Evolutionary conservation across 352 stramenopile genomes (phyloP), one percentile per base, ranked within the genome.

Genomic region (Detonula confervacea): DNA sequence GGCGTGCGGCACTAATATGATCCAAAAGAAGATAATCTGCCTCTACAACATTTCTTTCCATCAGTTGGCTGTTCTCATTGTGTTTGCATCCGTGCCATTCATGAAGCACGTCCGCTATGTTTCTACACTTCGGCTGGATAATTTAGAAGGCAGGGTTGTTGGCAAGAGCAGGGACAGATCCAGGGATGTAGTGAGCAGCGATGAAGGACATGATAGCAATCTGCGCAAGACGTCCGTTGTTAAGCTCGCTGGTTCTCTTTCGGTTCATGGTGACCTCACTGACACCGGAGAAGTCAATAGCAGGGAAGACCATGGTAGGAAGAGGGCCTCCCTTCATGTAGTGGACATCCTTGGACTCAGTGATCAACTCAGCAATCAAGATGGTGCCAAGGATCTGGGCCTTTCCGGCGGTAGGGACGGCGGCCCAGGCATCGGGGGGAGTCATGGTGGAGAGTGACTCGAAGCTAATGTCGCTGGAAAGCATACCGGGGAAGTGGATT

Each of bases 171-270:
- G 87, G 87, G 44, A 92, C 87, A 49, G 78, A 89, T 86, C 87
- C 87, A 49, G 81, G 87, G 35, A 92, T 86, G 64, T 91, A 88
- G 47, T 82, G 67, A 11, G 64, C 87, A 25, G 84, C 70, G 75
- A 87, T 64, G 67, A 91, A 92, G 29, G 78, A 89, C 76, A 92
- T 77, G 65, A 92, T 92, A 35, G 87, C 71, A 75, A 92, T 92
- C 79, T 89, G 87, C n/a, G 87, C 87, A 79, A 92, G 77, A 66
- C 87, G 81, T 86, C 87, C 87, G 46, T 92, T 92, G 82, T 92
- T 92, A 39, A 92, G 79, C 79, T 92, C 87, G 44, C 76, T 63
- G 37, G 75, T 77, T 83, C 69, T 71, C 79, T 87, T 90, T 20
- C n/a, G 80, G 12, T 77, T 76, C 55, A 92, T 60, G 47, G 63